These are phyloP conservation scores for Areca catechu DNA, from an alignment of 176 grass and related monocot genomes.

Conservation along the genomic window DNA sequence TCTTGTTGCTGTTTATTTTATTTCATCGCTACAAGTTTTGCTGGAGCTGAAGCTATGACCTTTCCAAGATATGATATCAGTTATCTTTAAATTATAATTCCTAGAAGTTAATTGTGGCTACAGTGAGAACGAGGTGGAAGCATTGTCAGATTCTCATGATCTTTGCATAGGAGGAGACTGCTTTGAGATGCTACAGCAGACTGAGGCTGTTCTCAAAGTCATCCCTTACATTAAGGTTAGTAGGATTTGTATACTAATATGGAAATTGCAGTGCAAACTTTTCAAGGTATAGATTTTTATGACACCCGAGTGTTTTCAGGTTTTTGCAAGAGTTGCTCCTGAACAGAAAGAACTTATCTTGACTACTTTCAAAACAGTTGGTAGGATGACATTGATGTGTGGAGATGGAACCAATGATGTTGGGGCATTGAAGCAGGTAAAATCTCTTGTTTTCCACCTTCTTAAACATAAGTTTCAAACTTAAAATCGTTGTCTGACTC, in stretches of 20 bases:
- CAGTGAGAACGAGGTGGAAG: constrained; percentile 61
- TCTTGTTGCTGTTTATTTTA: constrained; percentile 6
- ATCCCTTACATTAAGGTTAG: constrained; percentile 88
- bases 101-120: background rate
- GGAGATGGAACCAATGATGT: constrained; percentile 99
- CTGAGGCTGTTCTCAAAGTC: constrained; percentile 71
- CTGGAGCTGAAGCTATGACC: background rate
- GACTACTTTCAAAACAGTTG: constrained; percentile 93
- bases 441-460: background rate
- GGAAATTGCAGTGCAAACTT: background rate
- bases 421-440: constrained; percentile 94
- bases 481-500: too few species aligned
- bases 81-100: background rate
- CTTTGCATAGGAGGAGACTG: constrained; percentile 96
- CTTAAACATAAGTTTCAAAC: too few species aligned
- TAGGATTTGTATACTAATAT: background rate
- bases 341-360: constrained; percentile 99
- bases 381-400: constrained; percentile 96
- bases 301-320: constrained; percentile 34
- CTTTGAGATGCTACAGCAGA: constrained; percentile 91
- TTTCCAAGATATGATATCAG: background rate
- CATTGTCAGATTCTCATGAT: constrained; percentile 68
- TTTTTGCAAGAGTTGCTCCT: constrained; percentile 93
- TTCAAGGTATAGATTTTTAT: background rate
- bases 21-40: background rate